Conservation (phyloP, 2,329 filamentous ascomycete species). For the Nectriaceae sp. region DNA sequence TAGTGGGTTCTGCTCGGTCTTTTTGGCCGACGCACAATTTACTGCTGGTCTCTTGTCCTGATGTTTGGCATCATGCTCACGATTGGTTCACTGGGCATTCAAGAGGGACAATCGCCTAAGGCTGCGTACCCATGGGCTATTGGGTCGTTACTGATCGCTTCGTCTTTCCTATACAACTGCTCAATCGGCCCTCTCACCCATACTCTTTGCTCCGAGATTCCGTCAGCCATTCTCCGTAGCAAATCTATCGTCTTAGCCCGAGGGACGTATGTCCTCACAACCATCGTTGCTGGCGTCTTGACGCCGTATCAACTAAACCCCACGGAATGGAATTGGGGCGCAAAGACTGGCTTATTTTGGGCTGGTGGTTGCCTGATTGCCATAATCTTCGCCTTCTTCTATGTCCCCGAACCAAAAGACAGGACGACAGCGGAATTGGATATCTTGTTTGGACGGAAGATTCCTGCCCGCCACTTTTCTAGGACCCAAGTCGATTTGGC, state of each 20-base stretch:
- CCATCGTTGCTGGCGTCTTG: slow-evolving; percentile 39
- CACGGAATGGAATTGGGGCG: slow-evolving; percentile 36
- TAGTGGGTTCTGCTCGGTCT: slow-evolving; percentile 10
- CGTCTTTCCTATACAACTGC: slow-evolving; percentile 28
- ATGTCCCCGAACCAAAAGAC: slow-evolving; percentile 54
- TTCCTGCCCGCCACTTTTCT: not conserved
- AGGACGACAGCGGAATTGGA: slow-evolving; percentile 5
- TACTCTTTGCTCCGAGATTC: slow-evolving; percentile 36
- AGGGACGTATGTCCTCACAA: slow-evolving; percentile 40
- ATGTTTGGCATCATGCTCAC: slow-evolving; percentile 10
- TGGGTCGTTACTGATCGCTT: slow-evolving; percentile 6
- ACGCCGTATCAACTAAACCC: slow-evolving; percentile 39
- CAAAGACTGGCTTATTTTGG: slow-evolving; percentile 38
- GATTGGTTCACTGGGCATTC: slow-evolving; percentile 7
- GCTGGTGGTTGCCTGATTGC: slow-evolving; percentile 50
- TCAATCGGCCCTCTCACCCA: slow-evolving; percentile 47
- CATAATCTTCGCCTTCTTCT: slow-evolving; percentile 66
- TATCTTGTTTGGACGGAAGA: slow-evolving; percentile 1
- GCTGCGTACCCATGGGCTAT: slow-evolving; percentile 11
- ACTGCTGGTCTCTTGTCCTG: slow-evolving; percentile 8
- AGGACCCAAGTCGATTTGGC: slow-evolving; percentile 6
- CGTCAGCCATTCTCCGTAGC: slow-evolving; percentile 42
- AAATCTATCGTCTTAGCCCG: slow-evolving; percentile 45
- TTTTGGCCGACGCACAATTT: slow-evolving; percentile 15
- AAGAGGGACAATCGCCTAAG: slow-evolving; percentile 2